Percentiles rank a stretch among this genome's conserved stretches.
Conservation (phyloP, 2,329 filamentous ascomycete species). For the Cytospora piceicola region DNA sequence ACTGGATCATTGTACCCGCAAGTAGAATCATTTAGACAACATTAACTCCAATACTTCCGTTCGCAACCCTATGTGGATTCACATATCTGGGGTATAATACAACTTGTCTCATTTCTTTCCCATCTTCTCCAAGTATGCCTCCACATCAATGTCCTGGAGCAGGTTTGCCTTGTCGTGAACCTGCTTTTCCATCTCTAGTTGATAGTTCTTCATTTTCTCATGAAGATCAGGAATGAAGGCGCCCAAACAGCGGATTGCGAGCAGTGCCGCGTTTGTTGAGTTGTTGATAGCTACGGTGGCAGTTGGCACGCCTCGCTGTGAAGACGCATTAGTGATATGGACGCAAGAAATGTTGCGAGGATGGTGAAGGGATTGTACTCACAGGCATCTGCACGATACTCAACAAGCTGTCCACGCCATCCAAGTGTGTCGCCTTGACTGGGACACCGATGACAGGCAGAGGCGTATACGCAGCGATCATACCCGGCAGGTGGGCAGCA, state of each 20-base stretch:
- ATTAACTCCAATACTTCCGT: neutral
- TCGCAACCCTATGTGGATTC: neutral
- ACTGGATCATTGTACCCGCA: neutral
- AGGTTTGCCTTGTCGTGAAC: constrained; percentile 65
- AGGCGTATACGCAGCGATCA: constrained; percentile 71
- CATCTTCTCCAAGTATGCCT: constrained; percentile 54
- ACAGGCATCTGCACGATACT: constrained; percentile 80
- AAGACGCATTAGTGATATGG: constrained; percentile 41
- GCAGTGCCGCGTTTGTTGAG: constrained; percentile 73
- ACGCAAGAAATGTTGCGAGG: constrained; percentile 36
- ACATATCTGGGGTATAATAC: neutral
- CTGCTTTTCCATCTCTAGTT: constrained; percentile 63
- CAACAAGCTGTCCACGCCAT: constrained; percentile 71
- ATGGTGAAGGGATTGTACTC: constrained; percentile 38
- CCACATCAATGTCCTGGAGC: constrained; percentile 60
- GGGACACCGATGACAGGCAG: constrained; percentile 79
- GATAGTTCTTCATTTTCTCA: constrained; percentile 63
- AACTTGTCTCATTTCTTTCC: constrained; percentile 35
- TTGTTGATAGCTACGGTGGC: constrained; percentile 82
- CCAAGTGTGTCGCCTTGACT: constrained; percentile 72
- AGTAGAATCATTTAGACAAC: constrained; percentile 2
- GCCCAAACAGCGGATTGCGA: constrained; percentile 72
- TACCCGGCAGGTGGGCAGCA: constrained; percentile 75
- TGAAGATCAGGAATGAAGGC: constrained; percentile 59
- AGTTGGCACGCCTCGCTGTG: constrained; percentile 65